Conservation (phyloP, 805 yeast species). For the Saturnispora dispora region DNA sequence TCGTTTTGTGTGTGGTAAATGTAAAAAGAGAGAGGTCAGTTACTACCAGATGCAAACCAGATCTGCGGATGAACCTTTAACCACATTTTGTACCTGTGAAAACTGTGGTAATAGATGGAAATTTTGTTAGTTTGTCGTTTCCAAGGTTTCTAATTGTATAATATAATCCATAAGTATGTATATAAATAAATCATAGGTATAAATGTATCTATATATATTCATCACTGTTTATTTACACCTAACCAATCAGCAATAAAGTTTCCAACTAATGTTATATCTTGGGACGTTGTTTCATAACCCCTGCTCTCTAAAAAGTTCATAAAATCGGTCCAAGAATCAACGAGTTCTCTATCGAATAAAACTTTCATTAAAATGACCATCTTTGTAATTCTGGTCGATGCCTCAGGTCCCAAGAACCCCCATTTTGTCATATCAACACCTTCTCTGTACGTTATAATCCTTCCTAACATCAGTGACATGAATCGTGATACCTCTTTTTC, state of each 20-base stretch:
- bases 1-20: conserved; percentile 93
- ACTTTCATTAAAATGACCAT: conserved; percentile 5
- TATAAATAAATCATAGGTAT: neutral
- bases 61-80: conserved; percentile 97
- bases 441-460: neutral
- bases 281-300: conserved; percentile 4
- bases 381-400: conserved; percentile 2
- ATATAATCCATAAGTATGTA: neutral
- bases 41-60: conserved; percentile 97
- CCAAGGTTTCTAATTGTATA: neutral
- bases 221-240: conserved; percentile 1
- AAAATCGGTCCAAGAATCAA: conserved; percentile 7
- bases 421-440: neutral
- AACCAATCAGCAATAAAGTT: conserved; percentile 8
- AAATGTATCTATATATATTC: neutral
- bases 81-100: conserved; percentile 97
- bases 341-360: conserved; percentile 6
- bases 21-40: conserved; percentile 94
- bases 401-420: conserved; percentile 1
- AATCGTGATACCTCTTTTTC: conserved; percentile 3
- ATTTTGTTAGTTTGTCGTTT: conserved; percentile 46
- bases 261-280: conserved; percentile 11
- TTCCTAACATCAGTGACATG: neutral
- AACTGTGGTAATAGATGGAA: conserved; percentile 98
- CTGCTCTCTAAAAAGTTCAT: conserved; percentile 6